These are phyloP conservation scores for Microbotryomycetes sp. DNA, from an alignment of 1,284 basidiomycete species.

Conservation along the genomic window DNA sequence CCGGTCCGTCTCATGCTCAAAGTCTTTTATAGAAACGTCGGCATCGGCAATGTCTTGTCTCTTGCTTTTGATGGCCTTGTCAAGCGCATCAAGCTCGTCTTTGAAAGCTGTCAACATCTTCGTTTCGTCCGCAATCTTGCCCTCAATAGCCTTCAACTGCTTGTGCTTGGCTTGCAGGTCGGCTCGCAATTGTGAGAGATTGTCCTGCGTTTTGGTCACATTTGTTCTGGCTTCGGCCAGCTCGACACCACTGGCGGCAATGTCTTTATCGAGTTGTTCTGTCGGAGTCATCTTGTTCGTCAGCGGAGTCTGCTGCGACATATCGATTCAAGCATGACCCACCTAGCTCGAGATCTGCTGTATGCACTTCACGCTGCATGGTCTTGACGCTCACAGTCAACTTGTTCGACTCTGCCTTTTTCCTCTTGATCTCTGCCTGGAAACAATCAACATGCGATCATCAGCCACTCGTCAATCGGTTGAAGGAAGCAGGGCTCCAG, in stretches of 20 bases:
- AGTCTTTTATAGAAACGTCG: slow-evolving; percentile 59
- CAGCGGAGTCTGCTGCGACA: slow-evolving; percentile 35
- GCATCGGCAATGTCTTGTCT: slow-evolving; percentile 65
- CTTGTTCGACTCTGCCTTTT: slow-evolving; percentile 74
- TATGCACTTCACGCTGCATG: slow-evolving; percentile 81
- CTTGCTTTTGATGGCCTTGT: slow-evolving; percentile 70
- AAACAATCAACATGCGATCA: neutral
- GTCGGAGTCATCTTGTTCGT: neutral
- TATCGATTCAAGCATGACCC: slow-evolving; percentile 34
- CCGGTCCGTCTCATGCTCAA: slow-evolving; percentile 50
- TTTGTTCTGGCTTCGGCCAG: slow-evolving; percentile 56
- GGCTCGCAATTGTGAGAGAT: slow-evolving; percentile 56
- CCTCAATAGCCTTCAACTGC: slow-evolving; percentile 49
- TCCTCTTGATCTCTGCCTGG: slow-evolving; percentile 66
- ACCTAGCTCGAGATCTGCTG: slow-evolving; percentile 79
- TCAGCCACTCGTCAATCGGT: neutral
- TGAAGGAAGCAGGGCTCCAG: too few species aligned
- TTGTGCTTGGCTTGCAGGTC: slow-evolving; percentile 46
- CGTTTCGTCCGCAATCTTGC: slow-evolving; percentile 69
- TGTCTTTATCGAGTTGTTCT: slow-evolving; percentile 79
- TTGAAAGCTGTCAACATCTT: slow-evolving; percentile 82
- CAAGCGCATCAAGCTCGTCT: slow-evolving; percentile 74
- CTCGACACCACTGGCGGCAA: slow-evolving; percentile 53
- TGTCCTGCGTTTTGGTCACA: slow-evolving; percentile 55
- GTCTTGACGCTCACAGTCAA: slow-evolving; percentile 73